Base-by-base conservation (phyloP, 2,329 filamentous ascomycete species). In the Pezicula neosporulosa region DNA sequence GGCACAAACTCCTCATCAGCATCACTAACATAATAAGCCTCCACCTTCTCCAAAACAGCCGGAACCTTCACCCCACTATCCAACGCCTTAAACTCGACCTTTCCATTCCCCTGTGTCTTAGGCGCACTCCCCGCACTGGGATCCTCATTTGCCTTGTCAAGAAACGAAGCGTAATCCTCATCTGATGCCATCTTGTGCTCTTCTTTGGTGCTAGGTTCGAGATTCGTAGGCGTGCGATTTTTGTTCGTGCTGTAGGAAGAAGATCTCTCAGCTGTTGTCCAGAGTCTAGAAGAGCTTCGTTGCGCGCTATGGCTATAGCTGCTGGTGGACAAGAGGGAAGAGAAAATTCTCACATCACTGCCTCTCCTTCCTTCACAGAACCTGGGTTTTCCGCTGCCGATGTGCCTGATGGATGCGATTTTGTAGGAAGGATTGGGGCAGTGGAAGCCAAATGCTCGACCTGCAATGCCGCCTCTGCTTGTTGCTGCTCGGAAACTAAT, bases 141-240 rank as follows among this genome's bases (percentile, higher is more conserved):
- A 66, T 91, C 86, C 63, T 84, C 75, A 72, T 96, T 96, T 49
- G 90, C 90, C 74, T 94, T 94, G 67, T 94, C 80, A 51, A 97
- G 77, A 67, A 97, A 96, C 53, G 86, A 77, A 70, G 85, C 81
- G 75, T 96, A 97, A 56, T 88, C 87, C 55, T 88, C 83, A 76
- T 96, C 90, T 49, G 84, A 86, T 7, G 84, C 81, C 86, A 89
- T 90, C 16, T 60, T 59, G 16, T 49, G 45, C 38, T 24, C 39
- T 28, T 13, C 16, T 44, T 21, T 30, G 13, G 42, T 27, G 5
- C 18, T 16, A 37, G 18, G 15, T 33, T 8, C 30, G 39, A 24
- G 41, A 28, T 27, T 12, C 12, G 33, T 42, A 8, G 47, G 13
- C 18, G 38, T 44, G 30, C 6, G 24, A 4, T 27, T 36, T 18